Evolutionary conservation across 129 eudicot genomes (phyloP), one percentile per base, ranked within the genome.

Genomic region (Flaveria robusta): DNA sequence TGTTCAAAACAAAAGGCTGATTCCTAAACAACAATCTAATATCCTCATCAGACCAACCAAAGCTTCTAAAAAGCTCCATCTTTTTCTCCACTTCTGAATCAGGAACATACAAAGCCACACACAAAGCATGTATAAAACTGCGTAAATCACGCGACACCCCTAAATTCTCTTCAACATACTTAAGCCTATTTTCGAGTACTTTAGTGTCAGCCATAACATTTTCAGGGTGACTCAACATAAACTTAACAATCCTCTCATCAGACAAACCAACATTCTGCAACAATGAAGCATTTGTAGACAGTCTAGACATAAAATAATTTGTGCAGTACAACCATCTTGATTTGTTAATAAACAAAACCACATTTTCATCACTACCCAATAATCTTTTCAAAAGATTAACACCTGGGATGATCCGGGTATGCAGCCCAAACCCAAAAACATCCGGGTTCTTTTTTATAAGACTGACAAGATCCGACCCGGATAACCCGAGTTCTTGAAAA

Each of bases 11-110:
- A 24, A 20, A 37, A 0, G 88, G 88, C 8, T 42, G 70, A 52
- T 13, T 51, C 84, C 69, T 81, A 29, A 68, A 54, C 77, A 83
- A 62, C 34, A 51, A 65, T 1, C 18, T 18, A 3, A 83, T 74
- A 15, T 81, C 86, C 11, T 50, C 50, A 74, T 81, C 86, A 13
- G 72, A 74, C 84, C 82, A 83, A 41, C 90, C 88, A 71, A 69
- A 86, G 23, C 86, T 67, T 77, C 71, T 83, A 27, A 80, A 86
- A 7, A 78, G 8, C 14, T 58, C 16, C 72, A 74, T 51, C 73
- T 71, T 86, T 23, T 51, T 68, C 43, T 81, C 82, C 0, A 86
- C 12, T 8, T 51, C 74, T 1, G 68, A 19, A 42, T 74, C 70
- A 10, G 45, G 75, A 6, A 29, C 4, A 2, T 37, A 77, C 15